A percentile compares a stretch with the other conserved stretches of the same genome.
These are phyloP conservation scores for Copromyces sp. DNA, from an alignment of 495 filamentous ascomycete species.

Conservation along the genomic window DNA sequence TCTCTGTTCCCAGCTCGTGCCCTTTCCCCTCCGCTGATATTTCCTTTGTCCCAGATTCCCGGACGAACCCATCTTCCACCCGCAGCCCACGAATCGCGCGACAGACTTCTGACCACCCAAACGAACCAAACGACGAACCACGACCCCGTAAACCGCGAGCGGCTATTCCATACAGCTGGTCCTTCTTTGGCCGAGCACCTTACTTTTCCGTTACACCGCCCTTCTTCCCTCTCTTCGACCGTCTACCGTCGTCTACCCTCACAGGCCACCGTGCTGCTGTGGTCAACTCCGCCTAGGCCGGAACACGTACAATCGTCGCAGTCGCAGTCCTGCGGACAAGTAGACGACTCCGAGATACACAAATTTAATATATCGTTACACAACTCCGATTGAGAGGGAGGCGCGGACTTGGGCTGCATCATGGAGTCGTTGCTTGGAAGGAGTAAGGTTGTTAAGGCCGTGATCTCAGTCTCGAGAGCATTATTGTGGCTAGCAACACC, in stretches of 20 bases:
- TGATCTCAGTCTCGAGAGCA: background rate
- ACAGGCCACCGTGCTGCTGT: background rate
- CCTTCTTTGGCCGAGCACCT: background rate
- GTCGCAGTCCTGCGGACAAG: background rate
- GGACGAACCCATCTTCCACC: background rate
- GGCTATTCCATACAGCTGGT: background rate
- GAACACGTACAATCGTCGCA: background rate
- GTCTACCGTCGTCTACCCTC: background rate
- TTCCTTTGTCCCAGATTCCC: background rate
- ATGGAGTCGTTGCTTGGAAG: background rate
- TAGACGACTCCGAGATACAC: rapidly evolving
- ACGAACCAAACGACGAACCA: background rate
- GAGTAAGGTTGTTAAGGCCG: background rate
- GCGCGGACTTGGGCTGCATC: background rate
- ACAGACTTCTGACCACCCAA: background rate
- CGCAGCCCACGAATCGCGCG: background rate
- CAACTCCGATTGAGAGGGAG: background rate
- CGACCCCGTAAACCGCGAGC: background rate
- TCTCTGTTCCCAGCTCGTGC: background rate
- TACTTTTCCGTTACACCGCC: background rate
- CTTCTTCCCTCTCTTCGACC: background rate
- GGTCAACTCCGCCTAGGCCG: background rate
- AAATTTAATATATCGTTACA: background rate
- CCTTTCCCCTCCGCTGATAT: too few relatives aligned
- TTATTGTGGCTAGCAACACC: background rate